These are phyloP conservation scores for Hypoxylon sp. DNA, from an alignment of 2,329 filamentous ascomycete species.

Conservation along the genomic window DNA sequence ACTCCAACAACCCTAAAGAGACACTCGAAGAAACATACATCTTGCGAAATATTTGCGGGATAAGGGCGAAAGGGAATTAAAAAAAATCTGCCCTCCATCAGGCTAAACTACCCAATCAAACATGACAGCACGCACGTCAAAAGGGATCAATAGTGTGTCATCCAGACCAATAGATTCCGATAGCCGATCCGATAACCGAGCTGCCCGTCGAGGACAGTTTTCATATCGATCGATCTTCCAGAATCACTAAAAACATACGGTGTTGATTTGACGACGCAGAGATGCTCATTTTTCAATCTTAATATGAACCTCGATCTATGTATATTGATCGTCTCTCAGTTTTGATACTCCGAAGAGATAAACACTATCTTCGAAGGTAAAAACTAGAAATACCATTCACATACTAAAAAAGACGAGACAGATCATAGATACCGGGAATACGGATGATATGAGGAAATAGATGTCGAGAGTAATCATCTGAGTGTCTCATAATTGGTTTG, in stretches of 20 bases:
- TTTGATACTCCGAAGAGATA: not conserved
- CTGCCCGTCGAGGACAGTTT: constrained; percentile 2
- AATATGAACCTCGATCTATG: not conserved
- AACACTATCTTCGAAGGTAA: not conserved
- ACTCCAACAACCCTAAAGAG: not conserved
- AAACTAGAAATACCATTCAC: not conserved
- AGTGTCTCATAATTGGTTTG: not conserved
- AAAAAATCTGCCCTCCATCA: constrained; percentile 31
- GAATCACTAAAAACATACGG: not conserved
- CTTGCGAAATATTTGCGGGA: constrained; percentile 12
- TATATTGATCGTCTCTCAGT: not conserved
- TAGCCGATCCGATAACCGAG: constrained; percentile 35
- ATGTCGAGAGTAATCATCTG: not conserved
- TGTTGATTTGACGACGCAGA: not conserved
- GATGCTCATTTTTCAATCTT: not conserved
- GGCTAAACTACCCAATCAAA: constrained; percentile 33
- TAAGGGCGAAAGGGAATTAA: constrained; percentile 9
- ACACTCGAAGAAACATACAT: not conserved
- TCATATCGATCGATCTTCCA: constrained; percentile 10
- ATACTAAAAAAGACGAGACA: not conserved
- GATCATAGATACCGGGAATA: not conserved
- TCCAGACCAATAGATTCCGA: constrained; percentile 24
- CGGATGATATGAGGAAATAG: not conserved
- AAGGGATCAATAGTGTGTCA: constrained; percentile 31
- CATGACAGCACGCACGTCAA: constrained; percentile 33